Evolutionary conservation across 805 yeast species (phyloP).

Genomic region (Myxozyma neotropica): DNA sequence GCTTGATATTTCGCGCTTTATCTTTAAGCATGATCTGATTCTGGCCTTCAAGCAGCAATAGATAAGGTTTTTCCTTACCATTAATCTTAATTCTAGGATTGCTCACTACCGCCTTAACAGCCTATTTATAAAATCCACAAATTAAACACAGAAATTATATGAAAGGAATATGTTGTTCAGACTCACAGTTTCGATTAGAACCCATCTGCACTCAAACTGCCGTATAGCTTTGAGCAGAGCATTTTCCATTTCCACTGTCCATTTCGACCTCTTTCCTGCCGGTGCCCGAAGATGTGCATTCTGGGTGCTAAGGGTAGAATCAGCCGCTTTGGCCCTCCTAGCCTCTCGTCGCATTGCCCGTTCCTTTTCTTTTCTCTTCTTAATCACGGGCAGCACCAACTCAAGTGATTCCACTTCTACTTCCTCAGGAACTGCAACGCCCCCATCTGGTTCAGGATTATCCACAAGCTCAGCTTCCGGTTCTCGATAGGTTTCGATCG

Average conservation of each 20-base stretch:
- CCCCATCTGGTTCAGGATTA: slow-evolving; percentile 1
- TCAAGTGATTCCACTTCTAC: neutral
- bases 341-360: neutral
- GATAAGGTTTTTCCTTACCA: neutral
- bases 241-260: slow-evolving; percentile 26
- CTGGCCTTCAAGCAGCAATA: slow-evolving; percentile 18
- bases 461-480: neutral
- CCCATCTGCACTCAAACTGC: slow-evolving; percentile 12
- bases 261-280: neutral
- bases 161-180: neutral
- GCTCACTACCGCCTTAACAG: neutral
- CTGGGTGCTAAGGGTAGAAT: neutral
- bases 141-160: neutral
- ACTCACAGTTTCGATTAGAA: slow-evolving; percentile 13
- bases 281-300: neutral
- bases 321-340: neutral
- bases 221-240: slow-evolving; percentile 11
- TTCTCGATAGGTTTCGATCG: neutral
- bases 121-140: too few species aligned
- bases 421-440: neutral
- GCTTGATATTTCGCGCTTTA: slow-evolving; percentile 30
- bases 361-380: neutral
- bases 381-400: neutral
- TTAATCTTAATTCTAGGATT: neutral
- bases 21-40: slow-evolving; percentile 27